Base-by-base conservation (phyloP, 495 filamentous ascomycete genomes). In the Penicillium macrosclerotiorum region DNA sequence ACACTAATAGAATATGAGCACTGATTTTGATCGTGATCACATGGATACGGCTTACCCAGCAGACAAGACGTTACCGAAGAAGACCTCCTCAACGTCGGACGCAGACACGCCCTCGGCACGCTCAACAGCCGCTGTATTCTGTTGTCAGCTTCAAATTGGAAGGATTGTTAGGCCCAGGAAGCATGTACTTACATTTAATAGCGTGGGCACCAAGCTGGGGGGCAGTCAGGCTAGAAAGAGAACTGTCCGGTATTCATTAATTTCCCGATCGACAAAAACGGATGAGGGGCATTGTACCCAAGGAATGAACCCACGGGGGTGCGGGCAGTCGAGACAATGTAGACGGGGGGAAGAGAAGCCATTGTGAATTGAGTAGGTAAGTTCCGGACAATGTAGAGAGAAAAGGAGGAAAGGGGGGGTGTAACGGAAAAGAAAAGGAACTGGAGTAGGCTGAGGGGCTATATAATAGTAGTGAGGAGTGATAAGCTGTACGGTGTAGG, bases 51-150 rank as follows among this genome's bases (percentile, higher is more conserved):
- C 78, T 55, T 77, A 96, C 91, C 90, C 90, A 59, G 92, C 93
- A 33, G 90, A 94, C 55, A 98, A 79, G 41, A 98, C 93, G 77
- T 98, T 98, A 60, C 93, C 93, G 58, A 95, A 93, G 78, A 93
- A 94, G 60, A 97, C 88, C 62, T 98, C 93, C 62, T 97, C 81
- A 17, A 98, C 89, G 63, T 93, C 78, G 47, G 85, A 78, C 34
- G 89, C 75, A 65, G 92, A 86, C 71, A 98, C 79, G 51, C 84
- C 82, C 45, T 92, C 86, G 25, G 87, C 89, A 54, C 86, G 84
- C 64, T 89, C 83, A 52, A 98, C 74, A 47, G 91, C 91, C 65
- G 88, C 89, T 92, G 51, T 37, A 51, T 41, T 31, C 18, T 13
- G 35, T 3, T 20, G 36, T 63, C 51, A 64, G 54, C 26, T 45